Evolutionary conservation across 208 protist species (phyloP).

Genomic region (Leishmania braziliensis): DNA sequence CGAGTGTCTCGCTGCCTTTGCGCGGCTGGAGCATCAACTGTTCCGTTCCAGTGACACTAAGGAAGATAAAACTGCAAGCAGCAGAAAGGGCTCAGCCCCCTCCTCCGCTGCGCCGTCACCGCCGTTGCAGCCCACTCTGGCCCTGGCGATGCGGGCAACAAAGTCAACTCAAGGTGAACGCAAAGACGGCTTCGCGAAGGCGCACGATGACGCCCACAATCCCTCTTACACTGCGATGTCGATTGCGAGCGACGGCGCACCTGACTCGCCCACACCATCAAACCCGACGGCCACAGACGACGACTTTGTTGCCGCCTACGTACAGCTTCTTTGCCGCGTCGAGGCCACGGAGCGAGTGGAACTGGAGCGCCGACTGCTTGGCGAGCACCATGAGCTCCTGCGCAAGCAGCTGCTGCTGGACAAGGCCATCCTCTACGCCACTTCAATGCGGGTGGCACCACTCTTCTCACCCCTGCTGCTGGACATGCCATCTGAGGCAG

Average conservation of each 20-base stretch:
- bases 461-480: constrained; percentile 65
- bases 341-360: constrained; percentile 69
- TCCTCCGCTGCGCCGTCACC: background rate
- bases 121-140: background rate
- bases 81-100: background rate
- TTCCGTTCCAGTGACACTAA: background rate
- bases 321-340: constrained; percentile 57
- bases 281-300: constrained; percentile 6
- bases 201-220: background rate
- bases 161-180: background rate
- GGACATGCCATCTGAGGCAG: constrained; percentile 37
- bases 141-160: background rate
- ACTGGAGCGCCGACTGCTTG: constrained; percentile 45
- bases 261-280: background rate
- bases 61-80: background rate
- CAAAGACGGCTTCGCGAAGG: background rate
- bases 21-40: constrained; percentile 19
- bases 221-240: background rate
- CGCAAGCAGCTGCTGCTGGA: constrained; percentile 25
- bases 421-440: constrained; percentile 31
- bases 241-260: background rate
- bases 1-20: constrained; percentile 5
- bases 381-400: constrained; percentile 39
- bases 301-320: constrained; percentile 39
- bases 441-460: constrained; percentile 38